phyloP scores from a whole-genome alignment of 768 basidiomycete genomes.

The Exidia glandulosa region DNA sequence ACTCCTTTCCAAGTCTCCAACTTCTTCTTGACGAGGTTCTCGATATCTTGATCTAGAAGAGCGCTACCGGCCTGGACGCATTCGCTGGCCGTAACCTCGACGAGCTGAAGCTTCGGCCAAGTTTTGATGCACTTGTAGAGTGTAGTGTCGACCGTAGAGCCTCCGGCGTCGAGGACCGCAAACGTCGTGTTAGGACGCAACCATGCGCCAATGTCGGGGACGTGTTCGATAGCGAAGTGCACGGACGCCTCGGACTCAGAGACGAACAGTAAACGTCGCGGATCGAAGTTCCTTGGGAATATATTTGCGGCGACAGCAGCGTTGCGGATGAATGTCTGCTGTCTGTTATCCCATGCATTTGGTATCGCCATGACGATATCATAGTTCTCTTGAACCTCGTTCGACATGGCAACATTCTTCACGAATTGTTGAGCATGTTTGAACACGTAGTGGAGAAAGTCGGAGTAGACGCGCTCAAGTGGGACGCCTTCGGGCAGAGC shows the following conservation, averaged over 20 bases:
- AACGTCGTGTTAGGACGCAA: neutral
- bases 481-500: neutral
- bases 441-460: neutral
- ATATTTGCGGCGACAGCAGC: constrained; percentile 33
- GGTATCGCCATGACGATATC: constrained; percentile 40
- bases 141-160: neutral
- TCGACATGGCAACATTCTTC: no score
- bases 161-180: neutral
- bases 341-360: constrained; percentile 36
- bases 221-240: constrained; percentile 33
- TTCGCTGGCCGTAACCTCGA: neutral
- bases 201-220: neutral
- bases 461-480: neutral
- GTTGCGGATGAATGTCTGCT: constrained; percentile 32
- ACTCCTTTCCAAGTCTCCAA: neutral
- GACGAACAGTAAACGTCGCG: constrained; percentile 31
- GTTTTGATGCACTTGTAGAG: neutral
- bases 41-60: neutral
- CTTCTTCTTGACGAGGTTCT: neutral
- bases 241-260: constrained; percentile 45
- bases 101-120: neutral
- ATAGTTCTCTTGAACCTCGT: no score
- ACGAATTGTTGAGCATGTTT: no score
- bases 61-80: neutral
- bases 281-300: constrained; percentile 12